A percentile compares a stretch with the other conserved stretches of the same genome.
phyloP scores from a whole-genome alignment of 371 early-diverging fungal genomes.

The Apophysomyces elegans region DNA sequence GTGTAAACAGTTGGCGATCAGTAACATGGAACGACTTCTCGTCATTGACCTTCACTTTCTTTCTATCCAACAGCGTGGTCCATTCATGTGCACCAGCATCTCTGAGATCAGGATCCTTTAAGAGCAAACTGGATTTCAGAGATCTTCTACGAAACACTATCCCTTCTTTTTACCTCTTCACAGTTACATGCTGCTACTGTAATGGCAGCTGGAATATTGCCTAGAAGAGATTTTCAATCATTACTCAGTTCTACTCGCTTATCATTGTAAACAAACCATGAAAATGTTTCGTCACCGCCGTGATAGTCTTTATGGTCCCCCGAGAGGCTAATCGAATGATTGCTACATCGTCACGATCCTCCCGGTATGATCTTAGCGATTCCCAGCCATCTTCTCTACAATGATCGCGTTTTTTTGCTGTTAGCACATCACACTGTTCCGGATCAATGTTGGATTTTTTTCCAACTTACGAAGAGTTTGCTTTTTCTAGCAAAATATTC shows the following conservation, averaged over 20 bases:
- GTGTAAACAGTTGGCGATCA: constrained; percentile 19
- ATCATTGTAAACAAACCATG: constrained; percentile 57
- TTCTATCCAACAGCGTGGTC: constrained; percentile 19
- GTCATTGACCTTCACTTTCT: constrained; percentile 1
- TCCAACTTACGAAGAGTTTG: constrained; percentile 35
- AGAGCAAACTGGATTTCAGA: neutral
- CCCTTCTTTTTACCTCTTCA: constrained; percentile 17
- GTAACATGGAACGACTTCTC: neutral
- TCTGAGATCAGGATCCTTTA: constrained; percentile 6
- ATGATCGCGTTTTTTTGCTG: neutral
- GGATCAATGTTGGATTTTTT: too few species aligned
- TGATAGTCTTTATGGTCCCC: constrained; percentile 64
- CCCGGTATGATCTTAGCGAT: constrained; percentile 61
- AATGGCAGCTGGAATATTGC: constrained; percentile 25
- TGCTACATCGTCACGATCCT: constrained; percentile 68
- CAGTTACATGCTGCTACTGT: constrained; percentile 34
- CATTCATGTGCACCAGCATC: constrained; percentile 18
- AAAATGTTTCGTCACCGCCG: constrained; percentile 77
- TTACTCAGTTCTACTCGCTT: too few species aligned
- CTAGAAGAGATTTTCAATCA: neutral
- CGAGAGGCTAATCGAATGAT: constrained; percentile 69
- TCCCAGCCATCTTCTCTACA: constrained; percentile 72
- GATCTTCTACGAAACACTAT: neutral
- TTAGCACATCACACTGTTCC: too few species aligned
- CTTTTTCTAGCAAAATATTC: constrained; percentile 68